Base-by-base conservation (phyloP, 2,329 filamentous ascomycete genomes). In the Sporothrix globosa region DNA sequence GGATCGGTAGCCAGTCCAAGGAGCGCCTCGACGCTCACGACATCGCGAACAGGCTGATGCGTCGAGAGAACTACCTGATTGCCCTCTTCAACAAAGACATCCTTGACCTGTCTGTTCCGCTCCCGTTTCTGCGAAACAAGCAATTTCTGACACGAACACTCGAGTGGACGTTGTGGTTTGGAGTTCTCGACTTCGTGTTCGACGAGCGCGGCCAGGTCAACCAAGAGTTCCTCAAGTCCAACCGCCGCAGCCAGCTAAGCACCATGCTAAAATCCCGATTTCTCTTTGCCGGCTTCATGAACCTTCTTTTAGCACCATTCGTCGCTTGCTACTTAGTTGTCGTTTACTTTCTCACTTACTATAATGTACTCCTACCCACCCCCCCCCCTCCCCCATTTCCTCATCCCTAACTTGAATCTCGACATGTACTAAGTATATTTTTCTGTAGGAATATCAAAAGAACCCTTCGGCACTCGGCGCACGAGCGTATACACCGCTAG, bases 31-130 rank as follows among this genome's bases (percentile, higher is more conserved):
- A 97, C 80, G 96, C 96, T 13, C 93, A 97, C 76, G 96, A 97
- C 77, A 98, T 99, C 78, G 96, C 96, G 7, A 99, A 98, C 77
- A 89, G 96, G 44, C 82, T 99, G 60, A 98, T 99, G 96, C 90
- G 96, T 71, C 91, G 92, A 77, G 95, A 97, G 73, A 99, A 99
- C 77, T 99, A 97, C 76, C 87, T 97, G 73, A 97, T 99, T 76
- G 96, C 96, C 4, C 85, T 99, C 76, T 93, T 98, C 82, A 99
- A 99, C 83, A 98, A 99, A 79, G 96, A 98, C 72, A 88, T 98
- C 50, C 81, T 99, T 54, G 90, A 99, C 77, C 83, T 98, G 60
- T 93, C 92, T 0, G 85, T 97, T 2, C 92, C 93, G 1, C 80
- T 99, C 2, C 96, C 96, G 0, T 94, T 97, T 73, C 77, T 97